Conservation (phyloP, 768 basidiomycete species). For the Daedaleopsis sinensis region DNA sequence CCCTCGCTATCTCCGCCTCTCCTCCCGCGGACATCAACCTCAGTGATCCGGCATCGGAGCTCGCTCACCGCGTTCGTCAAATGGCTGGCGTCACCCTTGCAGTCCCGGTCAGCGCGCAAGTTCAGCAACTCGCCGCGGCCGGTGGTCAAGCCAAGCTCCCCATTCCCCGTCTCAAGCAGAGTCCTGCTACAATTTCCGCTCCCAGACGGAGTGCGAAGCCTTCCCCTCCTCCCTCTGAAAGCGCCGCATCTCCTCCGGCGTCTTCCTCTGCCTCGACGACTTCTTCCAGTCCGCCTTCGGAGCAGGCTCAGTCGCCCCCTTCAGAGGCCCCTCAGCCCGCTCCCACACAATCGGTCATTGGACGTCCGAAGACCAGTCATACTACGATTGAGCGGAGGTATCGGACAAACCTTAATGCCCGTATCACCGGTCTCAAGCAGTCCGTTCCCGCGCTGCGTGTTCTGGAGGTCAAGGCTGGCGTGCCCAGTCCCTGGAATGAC, state of each 20-base stretch:
- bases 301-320: slow-evolving; percentile 18
- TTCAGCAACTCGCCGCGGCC: slow-evolving; percentile 33
- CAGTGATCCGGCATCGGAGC: slow-evolving; percentile 36
- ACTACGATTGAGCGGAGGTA: slow-evolving; percentile 90
- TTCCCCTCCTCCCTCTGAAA: slow-evolving; percentile 14
- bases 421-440: slow-evolving; percentile 78
- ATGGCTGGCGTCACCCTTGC: slow-evolving; percentile 41
- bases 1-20: slow-evolving; percentile 30
- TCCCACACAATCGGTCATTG: slow-evolving; percentile 27
- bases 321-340: slow-evolving; percentile 18
- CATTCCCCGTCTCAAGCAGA: slow-evolving; percentile 53
- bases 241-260: slow-evolving; percentile 22
- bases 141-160: slow-evolving; percentile 43
- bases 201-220: slow-evolving; percentile 21
- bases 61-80: slow-evolving; percentile 41
- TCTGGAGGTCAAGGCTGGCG: slow-evolving; percentile 56
- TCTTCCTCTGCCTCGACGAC: slow-evolving; percentile 35
- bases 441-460: slow-evolving; percentile 85
- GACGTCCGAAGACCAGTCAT: slow-evolving; percentile 82
- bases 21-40: slow-evolving; percentile 27
- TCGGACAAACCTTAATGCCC: slow-evolving; percentile 86
- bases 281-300: slow-evolving; percentile 41
- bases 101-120: slow-evolving; percentile 39
- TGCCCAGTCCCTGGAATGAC: slow-evolving; percentile 39
- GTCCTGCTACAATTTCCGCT: slow-evolving; percentile 45